These are phyloP conservation scores for Fusarium sp. DNA, from an alignment of 2,329 filamentous ascomycete species.

Conservation along the genomic window DNA sequence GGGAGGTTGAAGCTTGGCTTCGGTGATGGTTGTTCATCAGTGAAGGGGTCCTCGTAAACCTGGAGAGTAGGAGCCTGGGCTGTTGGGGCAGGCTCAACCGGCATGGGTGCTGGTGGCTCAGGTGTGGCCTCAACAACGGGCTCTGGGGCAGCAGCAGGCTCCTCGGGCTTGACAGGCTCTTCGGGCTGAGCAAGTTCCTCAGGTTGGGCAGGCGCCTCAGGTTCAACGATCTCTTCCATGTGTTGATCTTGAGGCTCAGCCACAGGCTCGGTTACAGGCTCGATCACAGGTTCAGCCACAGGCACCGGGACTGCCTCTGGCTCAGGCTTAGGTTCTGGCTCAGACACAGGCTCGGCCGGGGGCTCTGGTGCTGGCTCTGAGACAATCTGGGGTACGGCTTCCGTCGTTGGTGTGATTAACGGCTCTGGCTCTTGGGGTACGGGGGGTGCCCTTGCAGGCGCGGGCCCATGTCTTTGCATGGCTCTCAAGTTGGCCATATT, in stretches of 20 bases:
- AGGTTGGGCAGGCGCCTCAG: not conserved
- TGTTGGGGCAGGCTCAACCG: constrained; percentile 21
- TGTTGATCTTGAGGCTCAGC: constrained; percentile 48
- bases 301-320: not conserved
- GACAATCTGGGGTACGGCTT: constrained; percentile 13
- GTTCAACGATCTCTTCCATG: constrained; percentile 36
- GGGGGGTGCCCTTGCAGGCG: constrained; percentile 24
- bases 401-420: constrained; percentile 22
- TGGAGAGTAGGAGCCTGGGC: constrained; percentile 51
- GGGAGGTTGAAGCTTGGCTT: constrained; percentile 59
- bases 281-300: not conserved
- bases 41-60: constrained; percentile 73
- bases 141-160: constrained; percentile 2
- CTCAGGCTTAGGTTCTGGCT: not conserved
- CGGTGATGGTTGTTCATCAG: constrained; percentile 59
- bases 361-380: constrained; percentile 19
- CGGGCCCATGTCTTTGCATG: constrained; percentile 42
- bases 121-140: constrained; percentile 21
- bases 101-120: constrained; percentile 5
- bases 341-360: not conserved
- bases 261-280: constrained; percentile 14
- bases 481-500: constrained; percentile 53
- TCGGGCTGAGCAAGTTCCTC: not conserved
- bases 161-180: not conserved
- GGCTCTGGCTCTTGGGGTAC: constrained; percentile 17